phyloP scores from a whole-genome alignment of 2,329 filamentous ascomycete genomes.

The Claviceps capensis region DNA sequence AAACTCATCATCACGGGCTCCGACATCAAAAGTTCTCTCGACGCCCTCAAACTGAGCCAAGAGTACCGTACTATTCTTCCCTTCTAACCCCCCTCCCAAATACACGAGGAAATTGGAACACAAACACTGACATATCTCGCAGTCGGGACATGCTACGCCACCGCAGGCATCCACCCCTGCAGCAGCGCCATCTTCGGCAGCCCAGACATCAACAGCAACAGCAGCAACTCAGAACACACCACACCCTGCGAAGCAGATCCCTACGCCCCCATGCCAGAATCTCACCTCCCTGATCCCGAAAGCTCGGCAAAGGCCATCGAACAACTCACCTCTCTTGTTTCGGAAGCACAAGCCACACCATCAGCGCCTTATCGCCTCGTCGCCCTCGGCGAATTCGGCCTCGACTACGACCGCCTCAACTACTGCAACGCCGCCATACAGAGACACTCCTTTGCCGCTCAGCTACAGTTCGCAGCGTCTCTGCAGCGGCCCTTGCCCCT shows the following conservation, averaged over 20 bases:
- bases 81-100: not conserved
- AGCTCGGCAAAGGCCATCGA: conserved; percentile 37
- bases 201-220: conserved; percentile 30
- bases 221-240: conserved; percentile 25
- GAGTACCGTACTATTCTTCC: conserved; percentile 47
- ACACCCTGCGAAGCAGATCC: conserved; percentile 41
- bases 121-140: conserved; percentile 1
- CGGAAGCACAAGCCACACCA: conserved; percentile 37
- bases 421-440: conserved; percentile 69
- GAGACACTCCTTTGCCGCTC: conserved; percentile 69
- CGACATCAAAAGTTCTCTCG: conserved; percentile 62
- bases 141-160: conserved; percentile 77
- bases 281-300: conserved; percentile 28
- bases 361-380: conserved; percentile 32
- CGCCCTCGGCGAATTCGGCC: conserved; percentile 87
- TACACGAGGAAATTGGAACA: not conserved
- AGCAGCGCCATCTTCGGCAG: conserved; percentile 65
- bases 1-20: conserved; percentile 94
- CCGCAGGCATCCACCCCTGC: conserved; percentile 89
- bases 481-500: conserved; percentile 65
- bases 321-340: conserved; percentile 51
- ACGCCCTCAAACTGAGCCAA: conserved; percentile 60
- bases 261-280: conserved; percentile 32
- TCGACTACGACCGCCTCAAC: conserved; percentile 88
- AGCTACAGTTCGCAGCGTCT: conserved; percentile 62